Conservation (phyloP, 164 flowering plant genomes). For the Vitis rupestris region DNA sequence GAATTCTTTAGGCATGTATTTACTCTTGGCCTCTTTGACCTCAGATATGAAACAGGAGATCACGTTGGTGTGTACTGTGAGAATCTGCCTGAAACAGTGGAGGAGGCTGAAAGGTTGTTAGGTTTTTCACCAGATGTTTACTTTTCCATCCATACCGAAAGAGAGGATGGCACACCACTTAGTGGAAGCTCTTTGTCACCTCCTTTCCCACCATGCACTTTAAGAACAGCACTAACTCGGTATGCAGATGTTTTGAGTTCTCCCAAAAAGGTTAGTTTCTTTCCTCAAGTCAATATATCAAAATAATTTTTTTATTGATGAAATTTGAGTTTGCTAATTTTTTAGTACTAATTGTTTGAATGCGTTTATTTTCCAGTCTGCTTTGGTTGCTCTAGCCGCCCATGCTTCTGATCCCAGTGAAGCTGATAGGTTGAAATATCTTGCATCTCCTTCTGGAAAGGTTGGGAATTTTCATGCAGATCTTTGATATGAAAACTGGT, state of each 20-base stretch:
- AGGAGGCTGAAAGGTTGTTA: slow-evolving; percentile 71
- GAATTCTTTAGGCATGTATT: not conserved
- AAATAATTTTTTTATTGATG: not conserved
- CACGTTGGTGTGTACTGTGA: slow-evolving; percentile 96
- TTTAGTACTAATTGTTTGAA: not conserved
- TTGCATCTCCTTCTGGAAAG: slow-evolving; percentile 98
- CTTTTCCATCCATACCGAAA: slow-evolving; percentile 78
- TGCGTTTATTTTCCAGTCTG: slow-evolving; percentile 52
- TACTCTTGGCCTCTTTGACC: slow-evolving; percentile 2
- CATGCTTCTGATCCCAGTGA: slow-evolving; percentile 90
- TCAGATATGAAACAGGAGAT: slow-evolving; percentile 97
- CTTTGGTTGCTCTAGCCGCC: slow-evolving; percentile 85
- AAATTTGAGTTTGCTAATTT: no score
- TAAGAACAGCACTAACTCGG: slow-evolving; percentile 69
- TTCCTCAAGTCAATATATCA: not conserved
- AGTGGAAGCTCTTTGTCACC: slow-evolving; percentile 82
- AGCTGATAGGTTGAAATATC: slow-evolving; percentile 76
- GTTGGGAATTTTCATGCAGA: slow-evolving; percentile 24
- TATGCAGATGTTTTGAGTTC: slow-evolving; percentile 87
- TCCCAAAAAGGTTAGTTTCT: slow-evolving; percentile 84
- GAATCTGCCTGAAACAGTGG: slow-evolving; percentile 67
- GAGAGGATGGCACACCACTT: slow-evolving; percentile 88
- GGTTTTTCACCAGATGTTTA: slow-evolving; percentile 61
- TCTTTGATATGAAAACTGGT: not conserved
- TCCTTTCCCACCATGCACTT: slow-evolving; percentile 90